Evolutionary conservation across 1,139 yeast genomes (phyloP), one percentile per base, ranked within the genome.

Genomic region (Blastobotrys ciferrii): DNA sequence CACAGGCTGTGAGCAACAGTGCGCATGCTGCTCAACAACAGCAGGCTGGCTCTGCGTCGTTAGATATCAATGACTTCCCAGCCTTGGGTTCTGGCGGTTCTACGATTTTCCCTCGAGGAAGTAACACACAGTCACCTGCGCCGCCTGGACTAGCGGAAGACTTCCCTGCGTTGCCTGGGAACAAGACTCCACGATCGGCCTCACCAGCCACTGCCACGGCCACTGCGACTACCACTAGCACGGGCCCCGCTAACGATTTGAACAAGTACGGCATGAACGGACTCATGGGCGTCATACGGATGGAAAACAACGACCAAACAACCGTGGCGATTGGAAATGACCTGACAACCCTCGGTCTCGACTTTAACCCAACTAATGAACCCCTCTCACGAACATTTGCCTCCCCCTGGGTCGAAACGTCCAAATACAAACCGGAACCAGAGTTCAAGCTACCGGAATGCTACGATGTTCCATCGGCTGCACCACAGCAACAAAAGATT

Each of bases 331-430:
- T 87, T 51, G 98, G 98, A 18, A 84, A 85, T 45, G 98, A 92
- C 62, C 71, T 89, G 49, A 80, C 82, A 51, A 79, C 84, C 57
- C 71, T 87, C 38, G 95, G 94, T 14, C 71, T 88, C 44, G 86
- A 87, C 60, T 73, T 85, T 57, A 67, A 72, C 7, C 63, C 63
- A 5, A 59, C 65, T 39, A 69, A 71, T 38, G 71, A 74, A 14
- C 74, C 79, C 52, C 72, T 89, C 31, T 75, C 91, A 44, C 78
- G 77, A 58, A 80, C 82, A n/a, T 80, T 91, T 62, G 82, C 95
- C 23, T 84, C 95, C 11, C 98, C 98, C 11, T 92, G 98, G 98
- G 75, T 87, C 33, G 98, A 91, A 63, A 87, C 96, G 1, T 81
- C 95, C 11, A 75, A 94, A 59, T 82, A 89, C 50, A 91, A 86